Base-by-base conservation (phyloP, 225 moss, liverwort and hornwort species). In the Physcomitrellopsis africana region DNA sequence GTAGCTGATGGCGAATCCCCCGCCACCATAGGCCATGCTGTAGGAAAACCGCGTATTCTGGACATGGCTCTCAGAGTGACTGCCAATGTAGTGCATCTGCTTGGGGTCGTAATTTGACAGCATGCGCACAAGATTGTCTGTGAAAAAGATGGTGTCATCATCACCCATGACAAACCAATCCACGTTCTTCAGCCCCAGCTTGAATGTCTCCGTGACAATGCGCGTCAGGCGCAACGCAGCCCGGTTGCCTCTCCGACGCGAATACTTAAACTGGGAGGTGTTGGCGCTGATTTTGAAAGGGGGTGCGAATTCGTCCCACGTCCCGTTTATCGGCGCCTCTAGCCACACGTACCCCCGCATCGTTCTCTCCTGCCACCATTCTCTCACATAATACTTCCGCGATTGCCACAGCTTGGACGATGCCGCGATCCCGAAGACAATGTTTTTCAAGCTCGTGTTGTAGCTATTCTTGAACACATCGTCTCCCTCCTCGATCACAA, bases 321-420 rank as follows among this genome's bases (percentile, higher is more conserved):
- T 57, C 3, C 70, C 72, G 19, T 74, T 77, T 14, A 87, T 85
- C 2, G 78, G 77, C 72, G 80, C 77, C 52, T 93, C 92, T 48
- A 93, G 56, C 92, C 92, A 93, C 32, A 93, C 92, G 59, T 78
- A 93, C 17, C 92, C 92, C 0, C 92, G 90, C 92, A 93, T 90
- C 72, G 80, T 68, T 69, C 48, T 58, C 9, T 76, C 53, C 70
- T 70, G 67, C 92, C 92, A 93, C 92, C 92, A 93, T 29, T 86
- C 80, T 64, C 80, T 83, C 27, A 93, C 85, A 41, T 85, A 85
- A 79, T 89, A 77, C 78, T 85, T 83, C 53, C 92, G 83, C 23
- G 65, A 79, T 18, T 75, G 10, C 92, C 92, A 90, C 14, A 93
- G 85, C 83, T 89, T 89, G 27, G 92, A 69, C 22, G 90, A 90